Conservation (phyloP, 352 stramenopile species). For the Globisporangium lucens region DNA sequence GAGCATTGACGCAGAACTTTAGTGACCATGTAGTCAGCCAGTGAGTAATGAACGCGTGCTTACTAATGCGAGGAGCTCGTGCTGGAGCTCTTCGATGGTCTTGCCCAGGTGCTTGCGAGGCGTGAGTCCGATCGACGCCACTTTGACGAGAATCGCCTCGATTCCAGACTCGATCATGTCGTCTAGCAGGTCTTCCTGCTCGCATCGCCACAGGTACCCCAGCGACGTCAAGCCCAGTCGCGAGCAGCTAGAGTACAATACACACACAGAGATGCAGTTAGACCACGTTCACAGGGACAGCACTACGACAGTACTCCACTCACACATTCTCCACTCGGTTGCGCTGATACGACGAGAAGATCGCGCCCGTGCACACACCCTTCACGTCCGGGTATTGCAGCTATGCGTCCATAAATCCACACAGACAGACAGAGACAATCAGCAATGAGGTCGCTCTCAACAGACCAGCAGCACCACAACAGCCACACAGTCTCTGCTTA, state of each 20-base stretch:
- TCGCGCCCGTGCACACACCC: slow-evolving; percentile 96
- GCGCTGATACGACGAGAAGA: slow-evolving; percentile 99
- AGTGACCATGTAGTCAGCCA: not conserved
- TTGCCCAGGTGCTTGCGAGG: slow-evolving; percentile 79
- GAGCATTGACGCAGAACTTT: not conserved
- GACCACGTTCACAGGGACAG: not conserved
- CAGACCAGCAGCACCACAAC: not conserved
- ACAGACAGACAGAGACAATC: not conserved
- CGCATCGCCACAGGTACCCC: slow-evolving; percentile 94
- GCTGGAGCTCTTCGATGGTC: slow-evolving; percentile 85
- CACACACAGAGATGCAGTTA: not conserved
- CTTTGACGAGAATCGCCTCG: slow-evolving; percentile 96
- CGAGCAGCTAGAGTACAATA: slow-evolving; percentile 57
- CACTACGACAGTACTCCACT: slow-evolving; percentile 22
- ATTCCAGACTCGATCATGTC: slow-evolving; percentile 95
- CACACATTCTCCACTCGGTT: slow-evolving; percentile 97
- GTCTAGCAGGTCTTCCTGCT: slow-evolving; percentile 90
- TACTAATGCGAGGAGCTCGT: slow-evolving; percentile 88
- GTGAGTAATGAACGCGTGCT: not conserved
- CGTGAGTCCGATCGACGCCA: slow-evolving; percentile 91
- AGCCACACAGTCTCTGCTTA: not conserved
- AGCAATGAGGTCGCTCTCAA: not conserved
- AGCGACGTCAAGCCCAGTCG: slow-evolving; percentile 94
- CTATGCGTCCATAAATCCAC: slow-evolving; percentile 8
- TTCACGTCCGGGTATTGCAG: slow-evolving; percentile 82